These are phyloP conservation scores for Ogataea allantospora DNA, from an alignment of 805 yeast genomes.

Conservation along the genomic window DNA sequence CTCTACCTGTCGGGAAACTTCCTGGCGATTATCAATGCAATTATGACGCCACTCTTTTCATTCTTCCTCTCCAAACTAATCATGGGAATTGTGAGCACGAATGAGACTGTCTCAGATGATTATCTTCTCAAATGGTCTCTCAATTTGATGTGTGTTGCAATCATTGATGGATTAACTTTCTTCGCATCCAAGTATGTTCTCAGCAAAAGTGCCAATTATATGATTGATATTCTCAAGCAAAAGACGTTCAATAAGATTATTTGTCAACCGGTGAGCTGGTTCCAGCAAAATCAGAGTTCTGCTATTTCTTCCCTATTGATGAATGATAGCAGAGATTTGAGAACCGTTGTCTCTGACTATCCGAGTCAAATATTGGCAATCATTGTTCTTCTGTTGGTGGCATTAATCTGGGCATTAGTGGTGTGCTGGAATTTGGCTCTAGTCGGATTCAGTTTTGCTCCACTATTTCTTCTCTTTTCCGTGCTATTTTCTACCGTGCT, in stretches of 20 bases:
- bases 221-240: slow-evolving; percentile 58
- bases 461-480: slow-evolving; percentile 55
- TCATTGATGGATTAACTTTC: slow-evolving; percentile 56
- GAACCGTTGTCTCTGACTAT: slow-evolving; percentile 63
- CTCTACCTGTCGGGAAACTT: slow-evolving; percentile 49
- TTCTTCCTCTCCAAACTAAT: slow-evolving; percentile 71
- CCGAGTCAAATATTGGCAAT: slow-evolving; percentile 54
- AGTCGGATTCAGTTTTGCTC: slow-evolving; percentile 76
- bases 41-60: slow-evolving; percentile 73
- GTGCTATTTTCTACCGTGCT: slow-evolving; percentile 49
- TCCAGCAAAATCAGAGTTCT: slow-evolving; percentile 42
- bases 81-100: slow-evolving; percentile 55
- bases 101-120: slow-evolving; percentile 25
- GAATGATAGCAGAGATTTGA: slow-evolving; percentile 79
- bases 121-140: slow-evolving; percentile 64
- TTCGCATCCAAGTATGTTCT: slow-evolving; percentile 51
- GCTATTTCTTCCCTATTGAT: slow-evolving; percentile 65
- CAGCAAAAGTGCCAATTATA: slow-evolving; percentile 60
- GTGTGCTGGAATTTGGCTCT: slow-evolving; percentile 86
- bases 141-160: slow-evolving; percentile 59
- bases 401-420: slow-evolving; percentile 73
- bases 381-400: slow-evolving; percentile 51
- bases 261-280: slow-evolving; percentile 55
- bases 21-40: slow-evolving; percentile 56
- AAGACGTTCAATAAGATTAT: slow-evolving; percentile 47